Percentiles rank a stretch among this genome's conserved stretches.
Evolutionary conservation across 768 basidiomycete species (phyloP).

Genomic region (Serendipita sp.): DNA sequence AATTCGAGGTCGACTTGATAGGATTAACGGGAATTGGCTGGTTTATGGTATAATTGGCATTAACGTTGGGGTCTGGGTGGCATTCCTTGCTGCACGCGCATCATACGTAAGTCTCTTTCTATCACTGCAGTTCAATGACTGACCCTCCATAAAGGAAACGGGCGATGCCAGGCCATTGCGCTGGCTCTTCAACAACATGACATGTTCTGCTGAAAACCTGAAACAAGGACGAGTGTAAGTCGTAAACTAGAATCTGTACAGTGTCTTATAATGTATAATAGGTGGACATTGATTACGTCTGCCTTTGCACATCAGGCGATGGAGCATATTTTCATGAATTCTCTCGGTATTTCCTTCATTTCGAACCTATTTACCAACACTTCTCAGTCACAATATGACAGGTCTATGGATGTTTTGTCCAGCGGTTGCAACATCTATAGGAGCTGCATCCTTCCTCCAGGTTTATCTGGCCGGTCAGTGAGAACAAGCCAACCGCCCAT

Average conservation of each 20-base stretch:
- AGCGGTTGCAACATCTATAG: conserved; percentile 43
- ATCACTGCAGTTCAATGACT: neutral
- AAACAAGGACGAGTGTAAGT: conserved; percentile 46
- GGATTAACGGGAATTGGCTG: conserved; percentile 34
- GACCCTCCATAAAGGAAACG: conserved; percentile 7
- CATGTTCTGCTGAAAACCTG: conserved; percentile 42
- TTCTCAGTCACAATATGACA: conserved; percentile 53
- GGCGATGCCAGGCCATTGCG: conserved; percentile 23
- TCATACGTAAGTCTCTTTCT: conserved; percentile 13
- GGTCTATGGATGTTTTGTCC: conserved; percentile 15
- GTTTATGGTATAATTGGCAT: conserved; percentile 48
- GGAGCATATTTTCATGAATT: conserved; percentile 56
- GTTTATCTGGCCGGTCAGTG: conserved; percentile 56
- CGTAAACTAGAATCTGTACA: neutral
- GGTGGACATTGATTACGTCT: conserved; percentile 59
- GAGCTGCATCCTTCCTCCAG: conserved; percentile 45
- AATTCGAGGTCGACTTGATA: conserved; percentile 23
- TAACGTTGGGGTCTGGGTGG: conserved; percentile 44
- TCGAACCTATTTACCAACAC: conserved; percentile 30
- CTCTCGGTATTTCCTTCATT: neutral
- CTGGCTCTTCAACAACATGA: conserved; percentile 51
- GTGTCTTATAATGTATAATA: conserved; percentile 16
- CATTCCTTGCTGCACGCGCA: conserved; percentile 30
- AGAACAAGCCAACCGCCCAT: neutral
- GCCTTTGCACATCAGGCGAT: conserved; percentile 52